Evolutionary conservation across 768 basidiomycete genomes (phyloP).

Genomic region (Obba rivulosa): DNA sequence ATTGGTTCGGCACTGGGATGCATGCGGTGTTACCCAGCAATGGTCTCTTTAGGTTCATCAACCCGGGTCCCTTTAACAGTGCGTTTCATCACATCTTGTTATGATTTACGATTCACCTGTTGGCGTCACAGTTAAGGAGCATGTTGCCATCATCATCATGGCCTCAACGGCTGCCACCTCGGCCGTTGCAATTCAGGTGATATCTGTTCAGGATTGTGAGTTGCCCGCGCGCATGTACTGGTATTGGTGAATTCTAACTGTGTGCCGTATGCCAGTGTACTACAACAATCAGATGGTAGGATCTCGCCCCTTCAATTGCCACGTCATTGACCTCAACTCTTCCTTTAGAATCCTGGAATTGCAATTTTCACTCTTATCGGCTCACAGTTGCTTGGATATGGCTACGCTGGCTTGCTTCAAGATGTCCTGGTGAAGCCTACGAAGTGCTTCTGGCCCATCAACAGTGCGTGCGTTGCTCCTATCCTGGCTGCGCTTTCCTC

Average conservation of each 20-base stretch:
- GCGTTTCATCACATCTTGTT: conserved; percentile 10
- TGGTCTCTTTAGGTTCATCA: conserved; percentile 27
- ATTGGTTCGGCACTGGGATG: conserved; percentile 42
- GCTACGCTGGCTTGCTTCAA: conserved; percentile 30
- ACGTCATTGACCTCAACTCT: background rate
- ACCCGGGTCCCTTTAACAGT: conserved; percentile 36
- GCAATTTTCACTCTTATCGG: conserved; percentile 32
- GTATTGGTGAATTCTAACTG: background rate
- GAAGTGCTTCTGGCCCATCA: conserved; percentile 26
- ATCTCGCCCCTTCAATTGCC: background rate
- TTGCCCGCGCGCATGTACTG: background rate
- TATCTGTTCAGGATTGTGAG: conserved; percentile 28
- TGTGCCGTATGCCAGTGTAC: conserved; percentile 18
- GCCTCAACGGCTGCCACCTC: conserved; percentile 28
- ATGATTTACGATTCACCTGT: background rate
- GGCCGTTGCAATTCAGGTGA: conserved; percentile 28
- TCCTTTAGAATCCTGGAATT: conserved; percentile 20
- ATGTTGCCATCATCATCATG: conserved; percentile 32
- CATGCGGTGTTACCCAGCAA: conserved; percentile 27
- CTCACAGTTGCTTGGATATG: conserved; percentile 30
- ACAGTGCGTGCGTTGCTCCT: conserved; percentile 14
- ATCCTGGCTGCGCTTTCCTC: background rate
- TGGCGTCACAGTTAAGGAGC: conserved; percentile 26
- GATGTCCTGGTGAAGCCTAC: conserved; percentile 51
- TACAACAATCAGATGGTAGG: conserved; percentile 34